Percentiles rank a stretch among this genome's conserved stretches.
phyloP scores from a whole-genome alignment of 805 yeast genomes.

The Starmerella powellii region DNA sequence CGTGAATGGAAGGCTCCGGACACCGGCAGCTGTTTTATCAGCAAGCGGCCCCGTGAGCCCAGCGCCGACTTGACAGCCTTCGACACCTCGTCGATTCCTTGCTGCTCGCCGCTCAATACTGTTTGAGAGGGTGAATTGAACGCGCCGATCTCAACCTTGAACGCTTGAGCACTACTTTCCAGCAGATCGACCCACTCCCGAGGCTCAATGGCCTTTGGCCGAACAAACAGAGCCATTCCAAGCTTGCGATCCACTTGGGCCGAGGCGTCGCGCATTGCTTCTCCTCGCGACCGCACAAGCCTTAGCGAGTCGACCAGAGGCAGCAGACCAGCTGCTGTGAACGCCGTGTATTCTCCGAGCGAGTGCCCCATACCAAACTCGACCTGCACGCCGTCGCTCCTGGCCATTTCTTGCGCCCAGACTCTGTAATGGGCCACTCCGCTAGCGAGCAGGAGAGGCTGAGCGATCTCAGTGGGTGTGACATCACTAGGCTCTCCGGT shows the following conservation, averaged over 20 bases:
- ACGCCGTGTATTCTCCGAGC: slow-evolving; percentile 41
- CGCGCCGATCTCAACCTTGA: slow-evolving; percentile 35
- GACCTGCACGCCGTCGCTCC: not conserved
- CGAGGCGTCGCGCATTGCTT: slow-evolving; percentile 36
- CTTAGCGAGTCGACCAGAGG: slow-evolving; percentile 31
- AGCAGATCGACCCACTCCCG: slow-evolving; percentile 12
- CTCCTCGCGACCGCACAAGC: slow-evolving; percentile 37
- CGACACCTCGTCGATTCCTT: slow-evolving; percentile 25
- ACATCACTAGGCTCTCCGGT: slow-evolving; percentile 16
- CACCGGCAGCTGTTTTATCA: slow-evolving; percentile 33
- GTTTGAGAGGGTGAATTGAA: slow-evolving; percentile 36
- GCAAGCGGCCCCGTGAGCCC: slow-evolving; percentile 3
- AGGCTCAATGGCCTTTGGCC: slow-evolving; percentile 10
- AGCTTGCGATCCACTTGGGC: slow-evolving; percentile 25
- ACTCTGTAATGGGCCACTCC: slow-evolving; percentile 29
- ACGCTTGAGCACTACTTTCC: slow-evolving; percentile 6
- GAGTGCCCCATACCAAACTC: slow-evolving; percentile 37
- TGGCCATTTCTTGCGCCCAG: not conserved
- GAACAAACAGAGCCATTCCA: slow-evolving; percentile 21
- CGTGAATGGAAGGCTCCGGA: slow-evolving; percentile 41
- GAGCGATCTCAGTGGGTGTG: slow-evolving; percentile 37
- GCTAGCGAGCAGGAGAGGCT: slow-evolving; percentile 41
- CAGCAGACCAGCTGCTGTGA: slow-evolving; percentile 31
- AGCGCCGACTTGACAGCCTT: slow-evolving; percentile 17
- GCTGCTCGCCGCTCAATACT: slow-evolving; percentile 35